Base-by-base conservation (phyloP, 192 early-diverging fungal species). In the Chytriomyces confervae region DNA sequence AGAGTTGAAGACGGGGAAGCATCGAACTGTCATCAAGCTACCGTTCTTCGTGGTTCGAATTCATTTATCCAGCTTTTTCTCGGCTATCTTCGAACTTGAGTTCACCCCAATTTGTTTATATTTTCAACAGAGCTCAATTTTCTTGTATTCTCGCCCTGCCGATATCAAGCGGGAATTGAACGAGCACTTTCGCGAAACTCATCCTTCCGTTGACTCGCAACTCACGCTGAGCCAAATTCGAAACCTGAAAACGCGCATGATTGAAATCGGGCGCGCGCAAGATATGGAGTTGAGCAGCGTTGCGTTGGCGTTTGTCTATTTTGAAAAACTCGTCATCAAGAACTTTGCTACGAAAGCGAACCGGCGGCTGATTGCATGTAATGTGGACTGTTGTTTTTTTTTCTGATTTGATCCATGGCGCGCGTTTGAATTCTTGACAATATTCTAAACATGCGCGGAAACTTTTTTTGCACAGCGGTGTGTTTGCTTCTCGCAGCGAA, bases 211-310 rank as follows among this genome's bases (percentile, higher is more conserved):
- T 50, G 92, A 95, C 47, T 85, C 88, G 18, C 85, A 89, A 6
- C 87, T 98, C 53, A 97, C 95, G 0, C 83, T 98, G 48, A 93
- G 91, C 61, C 94, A 97, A 79, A 96, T 99, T 47, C 88, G 96
- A 5, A 90, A 87, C 16, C 80, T 97, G 27, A 97, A 97, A 74
- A 76, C 83, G 3, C 85, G 90, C 50, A 80, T 99, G 75, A 43
- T 87, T 9, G 65, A 84, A 13, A 79, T 97, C 45, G 92, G 87
- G 20, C 72, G 20, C 0, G 11, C 23, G n/a, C 11, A 93, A 66
- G 92, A 96, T 75, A 84, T 96, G 27, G 96, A 99, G 82, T 84
- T 96, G 27, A 95, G 94, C 2, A 95, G 91, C 60, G 90, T 96
- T 4, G 97, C 97, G 0, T 86, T 88, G 27, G 92, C 94, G 18